These are phyloP conservation scores for Aspergillus neotritici DNA, from an alignment of 2,329 filamentous ascomycete species.

Conservation along the genomic window DNA sequence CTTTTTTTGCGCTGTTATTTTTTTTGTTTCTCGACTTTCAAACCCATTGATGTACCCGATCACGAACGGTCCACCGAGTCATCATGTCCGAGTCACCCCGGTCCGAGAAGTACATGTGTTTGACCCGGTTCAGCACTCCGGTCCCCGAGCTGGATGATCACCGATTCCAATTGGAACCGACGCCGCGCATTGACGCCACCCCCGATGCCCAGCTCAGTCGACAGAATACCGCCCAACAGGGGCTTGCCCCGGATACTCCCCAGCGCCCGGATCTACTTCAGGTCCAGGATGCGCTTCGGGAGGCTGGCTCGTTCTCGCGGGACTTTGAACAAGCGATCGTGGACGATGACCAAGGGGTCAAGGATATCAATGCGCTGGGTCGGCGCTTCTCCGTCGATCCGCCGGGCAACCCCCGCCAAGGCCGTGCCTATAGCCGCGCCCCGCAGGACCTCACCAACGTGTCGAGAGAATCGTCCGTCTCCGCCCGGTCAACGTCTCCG, in stretches of 20 bases:
- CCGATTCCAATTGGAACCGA: constrained; percentile 49
- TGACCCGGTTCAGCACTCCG: constrained; percentile 59
- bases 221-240: constrained; percentile 42
- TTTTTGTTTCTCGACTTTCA: not conserved
- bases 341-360: constrained; percentile 59
- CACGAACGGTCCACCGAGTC: constrained; percentile 3
- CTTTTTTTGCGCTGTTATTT: not conserved
- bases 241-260: constrained; percentile 44
- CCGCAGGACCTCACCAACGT: constrained; percentile 36
- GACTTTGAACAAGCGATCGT: constrained; percentile 84
- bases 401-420: constrained; percentile 30
- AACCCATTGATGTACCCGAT: not conserved
- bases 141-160: constrained; percentile 76
- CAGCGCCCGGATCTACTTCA: constrained; percentile 45
- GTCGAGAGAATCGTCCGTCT: constrained; percentile 47
- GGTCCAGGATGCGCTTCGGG: constrained; percentile 43
- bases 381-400: constrained; percentile 41
- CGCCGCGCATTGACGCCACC: constrained; percentile 28
- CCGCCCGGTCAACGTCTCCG: constrained; percentile 69
- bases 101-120: constrained; percentile 59
- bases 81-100: constrained; percentile 49
- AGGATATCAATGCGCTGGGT: constrained; percentile 31
- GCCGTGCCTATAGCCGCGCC: constrained; percentile 30
- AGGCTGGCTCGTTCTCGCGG: constrained; percentile 51
- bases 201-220: constrained; percentile 32